Percentiles rank a stretch among this genome's conserved stretches.
Evolutionary conservation across 495 filamentous ascomycete genomes (phyloP).

Genomic region (Penicillium atrosanguineum): DNA sequence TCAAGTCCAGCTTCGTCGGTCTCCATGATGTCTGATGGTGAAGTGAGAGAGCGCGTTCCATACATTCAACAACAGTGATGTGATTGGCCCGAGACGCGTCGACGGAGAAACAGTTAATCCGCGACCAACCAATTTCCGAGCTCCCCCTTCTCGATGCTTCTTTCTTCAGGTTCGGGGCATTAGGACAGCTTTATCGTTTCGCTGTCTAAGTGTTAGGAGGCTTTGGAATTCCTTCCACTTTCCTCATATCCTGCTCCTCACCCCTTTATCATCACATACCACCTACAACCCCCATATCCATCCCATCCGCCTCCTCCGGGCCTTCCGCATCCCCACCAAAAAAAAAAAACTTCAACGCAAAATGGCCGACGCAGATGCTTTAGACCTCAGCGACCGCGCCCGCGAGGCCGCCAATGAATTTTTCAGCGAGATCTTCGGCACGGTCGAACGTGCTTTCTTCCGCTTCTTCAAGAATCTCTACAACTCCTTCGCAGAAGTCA

Average conservation of each 20-base stretch:
- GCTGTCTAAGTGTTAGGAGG: background rate
- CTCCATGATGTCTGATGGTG: slow-evolving; percentile 25
- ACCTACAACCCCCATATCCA: background rate
- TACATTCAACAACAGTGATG: slow-evolving; percentile 5
- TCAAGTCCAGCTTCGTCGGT: slow-evolving; percentile 39
- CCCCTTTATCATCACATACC: background rate
- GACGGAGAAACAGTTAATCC: slow-evolving; percentile 14
- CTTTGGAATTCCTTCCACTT: background rate
- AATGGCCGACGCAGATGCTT: slow-evolving; percentile 23
- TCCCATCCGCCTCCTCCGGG: background rate
- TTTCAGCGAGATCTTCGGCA: slow-evolving; percentile 32
- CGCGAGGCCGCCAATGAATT: slow-evolving; percentile 36
- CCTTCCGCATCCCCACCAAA: slow-evolving; percentile 3
- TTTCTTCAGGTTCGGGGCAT: background rate
- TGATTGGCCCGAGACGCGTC: slow-evolving; percentile 28
- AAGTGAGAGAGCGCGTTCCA: slow-evolving; percentile 17
- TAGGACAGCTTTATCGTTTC: background rate
- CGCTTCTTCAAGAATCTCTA: slow-evolving; percentile 55
- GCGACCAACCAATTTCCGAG: slow-evolving; percentile 1
- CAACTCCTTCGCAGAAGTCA: slow-evolving; percentile 53
- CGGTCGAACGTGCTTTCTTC: slow-evolving; percentile 20
- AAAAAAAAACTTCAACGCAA: background rate
- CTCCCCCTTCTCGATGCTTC: background rate
- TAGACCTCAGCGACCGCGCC: slow-evolving; percentile 25
- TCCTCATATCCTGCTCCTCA: background rate